Percentiles rank a stretch among this genome's conserved stretches.
Conservation (phyloP, 2,329 filamentous ascomycete genomes). For the Immersiporthe knoxdaviesiana region DNA sequence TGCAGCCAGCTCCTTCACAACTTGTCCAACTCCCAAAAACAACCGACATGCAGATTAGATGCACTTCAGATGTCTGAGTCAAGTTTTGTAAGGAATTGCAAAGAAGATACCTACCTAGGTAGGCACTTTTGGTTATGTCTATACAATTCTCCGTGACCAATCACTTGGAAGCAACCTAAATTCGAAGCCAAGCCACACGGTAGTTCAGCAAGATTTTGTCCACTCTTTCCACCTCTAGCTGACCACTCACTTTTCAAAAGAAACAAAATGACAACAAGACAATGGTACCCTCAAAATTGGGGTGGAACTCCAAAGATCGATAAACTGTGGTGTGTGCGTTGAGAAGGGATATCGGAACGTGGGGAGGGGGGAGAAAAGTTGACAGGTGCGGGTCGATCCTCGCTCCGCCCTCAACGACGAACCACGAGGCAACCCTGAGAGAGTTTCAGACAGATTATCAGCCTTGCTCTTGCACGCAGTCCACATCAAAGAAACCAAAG, state of each 20-base stretch:
- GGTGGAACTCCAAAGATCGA: neutral
- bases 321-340: neutral
- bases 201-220: neutral
- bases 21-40: neutral
- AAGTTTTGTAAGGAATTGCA: too few relatives aligned
- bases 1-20: neutral
- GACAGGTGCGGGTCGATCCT: neutral
- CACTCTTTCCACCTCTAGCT: neutral
- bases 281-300: neutral
- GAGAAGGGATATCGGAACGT: neutral
- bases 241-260: neutral
- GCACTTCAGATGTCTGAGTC: neutral
- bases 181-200: too few relatives aligned
- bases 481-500: neutral
- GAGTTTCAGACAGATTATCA: neutral
- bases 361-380: too few relatives aligned
- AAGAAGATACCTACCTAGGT: too few relatives aligned
- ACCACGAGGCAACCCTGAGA: neutral
- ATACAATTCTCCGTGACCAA: too few relatives aligned
- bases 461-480: neutral
- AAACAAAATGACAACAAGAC: too few relatives aligned
- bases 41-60: neutral
- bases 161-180: too few relatives aligned
- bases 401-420: neutral
- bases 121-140: too few relatives aligned